Evolutionary conservation across 2,329 filamentous ascomycete genomes (phyloP).

Genomic region (Colletotrichum gigasporum): DNA sequence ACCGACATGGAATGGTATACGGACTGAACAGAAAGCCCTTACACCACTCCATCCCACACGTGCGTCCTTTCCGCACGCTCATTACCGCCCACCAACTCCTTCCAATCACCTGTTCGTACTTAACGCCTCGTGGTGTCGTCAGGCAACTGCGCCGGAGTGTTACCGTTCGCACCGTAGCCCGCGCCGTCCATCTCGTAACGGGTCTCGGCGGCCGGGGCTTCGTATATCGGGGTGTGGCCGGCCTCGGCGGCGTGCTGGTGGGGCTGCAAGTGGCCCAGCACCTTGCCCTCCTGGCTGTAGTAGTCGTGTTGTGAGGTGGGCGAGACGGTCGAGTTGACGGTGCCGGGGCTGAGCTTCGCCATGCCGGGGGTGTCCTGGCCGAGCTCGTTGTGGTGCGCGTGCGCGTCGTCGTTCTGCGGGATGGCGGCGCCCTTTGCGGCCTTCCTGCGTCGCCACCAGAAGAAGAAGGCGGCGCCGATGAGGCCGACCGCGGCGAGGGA

Average conservation of each 20-base stretch:
- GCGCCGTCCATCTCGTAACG: slow-evolving; percentile 26
- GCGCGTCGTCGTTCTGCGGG: background rate
- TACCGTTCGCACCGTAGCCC: background rate
- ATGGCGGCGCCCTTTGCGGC: background rate
- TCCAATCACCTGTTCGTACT: background rate
- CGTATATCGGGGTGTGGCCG: slow-evolving; percentile 16
- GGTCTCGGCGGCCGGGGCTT: slow-evolving; percentile 18
- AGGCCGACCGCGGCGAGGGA: slow-evolving; percentile 37
- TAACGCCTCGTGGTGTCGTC: background rate
- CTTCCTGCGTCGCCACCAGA: slow-evolving; percentile 40
- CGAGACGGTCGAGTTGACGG: slow-evolving; percentile 2
- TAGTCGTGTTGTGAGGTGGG: slow-evolving; percentile 18
- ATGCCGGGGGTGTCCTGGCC: background rate
- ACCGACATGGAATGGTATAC: background rate
- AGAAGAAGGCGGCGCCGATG: slow-evolving; percentile 35
- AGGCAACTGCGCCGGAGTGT: background rate
- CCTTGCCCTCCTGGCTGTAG: slow-evolving; percentile 17
- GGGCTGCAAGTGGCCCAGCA: slow-evolving; percentile 17
- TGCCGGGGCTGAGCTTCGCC: slow-evolving; percentile 9
- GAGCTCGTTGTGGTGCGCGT: background rate
- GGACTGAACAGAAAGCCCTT: background rate
- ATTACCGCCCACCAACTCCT: background rate
- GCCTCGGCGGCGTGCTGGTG: slow-evolving; percentile 20
- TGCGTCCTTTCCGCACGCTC: background rate
- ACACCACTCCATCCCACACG: background rate